A percentile compares a stretch with the other conserved stretches of the same genome.
Evolutionary conservation across 345 rosid species (phyloP).

Genomic region (Raphanus sativus): DNA sequence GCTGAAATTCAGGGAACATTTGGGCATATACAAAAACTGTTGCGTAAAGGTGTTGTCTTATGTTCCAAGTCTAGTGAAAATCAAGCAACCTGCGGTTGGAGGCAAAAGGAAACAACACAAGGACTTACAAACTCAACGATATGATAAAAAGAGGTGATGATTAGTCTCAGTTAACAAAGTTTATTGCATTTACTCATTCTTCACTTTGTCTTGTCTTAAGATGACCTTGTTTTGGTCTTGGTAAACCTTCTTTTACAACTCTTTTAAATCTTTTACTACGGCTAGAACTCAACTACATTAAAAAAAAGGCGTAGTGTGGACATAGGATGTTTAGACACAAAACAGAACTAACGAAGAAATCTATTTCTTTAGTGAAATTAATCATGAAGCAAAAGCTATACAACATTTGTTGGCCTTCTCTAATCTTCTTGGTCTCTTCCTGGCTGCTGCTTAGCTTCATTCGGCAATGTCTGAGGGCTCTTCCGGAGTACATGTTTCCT

Average conservation of each 20-base stretch:
- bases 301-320: not conserved
- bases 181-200: too few species aligned
- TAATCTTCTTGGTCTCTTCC: not conserved
- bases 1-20: not conserved
- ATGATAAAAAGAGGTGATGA: too few species aligned
- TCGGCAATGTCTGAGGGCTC: conserved; percentile 56
- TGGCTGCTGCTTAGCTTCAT: conserved; percentile 38
- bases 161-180: too few species aligned
- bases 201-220: not conserved
- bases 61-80: not conserved
- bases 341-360: not conserved
- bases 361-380: too few species aligned
- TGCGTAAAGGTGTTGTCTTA: not conserved
- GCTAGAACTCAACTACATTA: too few species aligned
- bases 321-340: not conserved
- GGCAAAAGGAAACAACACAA: too few species aligned
- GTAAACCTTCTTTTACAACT: not conserved
- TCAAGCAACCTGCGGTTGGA: not conserved
- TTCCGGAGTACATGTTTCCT: conserved; percentile 77
- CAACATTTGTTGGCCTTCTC: not conserved
- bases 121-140: too few species aligned
- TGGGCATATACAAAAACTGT: too few species aligned
- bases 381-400: too few species aligned
- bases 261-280: not conserved
- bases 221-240: not conserved